Evolutionary conservation across 768 basidiomycete genomes (phyloP).

Genomic region (Suillus subluteus): DNA sequence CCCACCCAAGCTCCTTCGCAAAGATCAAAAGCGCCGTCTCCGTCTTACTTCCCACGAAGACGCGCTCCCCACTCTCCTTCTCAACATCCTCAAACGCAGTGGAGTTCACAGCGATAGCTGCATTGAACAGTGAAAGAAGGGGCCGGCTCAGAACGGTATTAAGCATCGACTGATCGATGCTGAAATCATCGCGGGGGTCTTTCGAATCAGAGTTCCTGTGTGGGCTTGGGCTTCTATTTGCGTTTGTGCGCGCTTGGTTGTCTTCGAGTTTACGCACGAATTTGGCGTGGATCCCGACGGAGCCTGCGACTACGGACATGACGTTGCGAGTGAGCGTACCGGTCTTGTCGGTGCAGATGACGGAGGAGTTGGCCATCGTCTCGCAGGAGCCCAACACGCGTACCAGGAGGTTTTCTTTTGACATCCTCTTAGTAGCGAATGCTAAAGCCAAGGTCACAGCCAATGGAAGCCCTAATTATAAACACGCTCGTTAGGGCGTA

Average conservation of each 20-base stretch:
- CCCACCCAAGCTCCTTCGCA: conserved; percentile 81
- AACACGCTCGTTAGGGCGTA: conserved; percentile 6
- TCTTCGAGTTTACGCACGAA: conserved; percentile 82
- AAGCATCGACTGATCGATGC: conserved; percentile 78
- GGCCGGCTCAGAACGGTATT: conserved; percentile 63
- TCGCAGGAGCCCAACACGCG: conserved; percentile 97
- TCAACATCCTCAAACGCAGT: conserved; percentile 90
- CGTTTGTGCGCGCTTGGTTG: conserved; percentile 73
- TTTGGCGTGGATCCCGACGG: conserved; percentile 92
- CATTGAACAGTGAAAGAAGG: conserved; percentile 73
- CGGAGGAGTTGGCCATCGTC: conserved; percentile 98
- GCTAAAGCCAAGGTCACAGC: conserved; percentile 96
- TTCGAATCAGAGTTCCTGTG: conserved; percentile 35
- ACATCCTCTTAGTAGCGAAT: conserved; percentile 99
- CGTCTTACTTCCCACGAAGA: conserved; percentile 93
- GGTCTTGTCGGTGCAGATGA: conserved; percentile 95
- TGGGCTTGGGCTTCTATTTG: conserved; percentile 51
- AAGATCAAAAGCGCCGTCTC: conserved; percentile 91
- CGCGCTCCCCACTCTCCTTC: conserved; percentile 54
- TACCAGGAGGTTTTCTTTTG: conserved; percentile 90
- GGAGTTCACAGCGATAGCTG: conserved; percentile 88
- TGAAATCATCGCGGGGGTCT: conserved; percentile 66
- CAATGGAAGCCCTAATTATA: conserved; percentile 74
- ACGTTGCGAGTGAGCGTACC: conserved; percentile 94
- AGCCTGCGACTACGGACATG: conserved; percentile 97